Evolutionary conservation across 345 rosid species (phyloP), one percentile per base, ranked within the genome.

Genomic region (Euphorbia pulcherrima): DNA sequence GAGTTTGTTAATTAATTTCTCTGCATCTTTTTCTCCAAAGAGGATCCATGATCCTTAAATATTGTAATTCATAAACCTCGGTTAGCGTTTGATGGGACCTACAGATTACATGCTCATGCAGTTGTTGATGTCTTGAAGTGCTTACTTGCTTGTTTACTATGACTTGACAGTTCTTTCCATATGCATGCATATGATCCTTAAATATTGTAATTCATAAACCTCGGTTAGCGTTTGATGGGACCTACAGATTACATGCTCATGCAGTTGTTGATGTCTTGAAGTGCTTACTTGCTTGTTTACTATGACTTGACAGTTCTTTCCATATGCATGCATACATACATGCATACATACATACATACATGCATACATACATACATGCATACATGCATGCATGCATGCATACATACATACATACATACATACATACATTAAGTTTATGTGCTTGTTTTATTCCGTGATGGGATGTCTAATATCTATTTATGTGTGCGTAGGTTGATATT

Each of bases 401-500:
- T n/a, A n/a, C n/a, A n/a, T n/a, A n/a, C n/a, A n/a, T n/a, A n/a
- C 7, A 7, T 33, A 33, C 37, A 33, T 33, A 33, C 33, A 7
- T 29, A 21, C 8, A 0, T 37, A 8, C 10, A 50, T 65, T 46
- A 6, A 47, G 51, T 60, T 55, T 59, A 17, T 68, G n/a, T 69
- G 27, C 65, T 71, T 40, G 28, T 28, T 46, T 29, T 60, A 1
- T 39, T 62, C 54, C 48, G 26, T 35, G 29, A 29, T 24, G 28
- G 53, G 24, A 57, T 28, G 23, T 68, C 37, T 65, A 12, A 57
- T 28, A 27, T 68, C 37, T 65, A 12, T 60, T 21, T 64, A 21
- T 78, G 62, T 60, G 16, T 64, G 27, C 60, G 44, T 78, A 95
- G 99, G 94, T 92, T 85, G 99, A 92, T 82, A 95, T 95, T 68